These are phyloP conservation scores for Paraconiothyrium brasiliense DNA, from an alignment of 2,329 filamentous ascomycete species.

Conservation along the genomic window DNA sequence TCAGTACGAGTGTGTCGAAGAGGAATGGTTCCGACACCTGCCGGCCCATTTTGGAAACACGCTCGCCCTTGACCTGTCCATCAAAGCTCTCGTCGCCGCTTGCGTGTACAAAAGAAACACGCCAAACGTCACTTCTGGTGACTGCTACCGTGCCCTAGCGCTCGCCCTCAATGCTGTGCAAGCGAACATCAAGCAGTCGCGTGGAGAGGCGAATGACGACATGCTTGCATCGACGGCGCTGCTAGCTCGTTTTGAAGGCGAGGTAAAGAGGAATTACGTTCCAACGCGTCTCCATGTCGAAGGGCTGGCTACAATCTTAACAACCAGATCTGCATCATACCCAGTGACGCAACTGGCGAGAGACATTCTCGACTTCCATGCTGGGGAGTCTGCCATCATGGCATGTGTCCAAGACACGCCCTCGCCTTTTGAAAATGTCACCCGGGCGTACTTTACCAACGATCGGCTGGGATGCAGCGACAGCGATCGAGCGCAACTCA, in stretches of 20 bases:
- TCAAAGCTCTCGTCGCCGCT: conserved; percentile 28
- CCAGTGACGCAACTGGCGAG: conserved; percentile 27
- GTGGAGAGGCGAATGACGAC: conserved; percentile 22
- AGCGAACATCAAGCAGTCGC: conserved; percentile 23
- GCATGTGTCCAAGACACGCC: conserved; percentile 24
- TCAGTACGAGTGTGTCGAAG: conserved; percentile 25
- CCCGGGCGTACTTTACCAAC: conserved; percentile 22
- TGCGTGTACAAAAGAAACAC: conserved; percentile 26
- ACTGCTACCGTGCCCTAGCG: conserved; percentile 27
- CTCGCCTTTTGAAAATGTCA: conserved; percentile 25
- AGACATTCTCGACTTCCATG: conserved; percentile 28
- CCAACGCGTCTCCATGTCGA: conserved; percentile 26
- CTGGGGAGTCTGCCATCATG: conserved; percentile 26
- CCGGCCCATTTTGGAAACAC: conserved; percentile 27
- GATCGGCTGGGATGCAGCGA: conserved; percentile 16
- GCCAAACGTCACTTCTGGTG: conserved; percentile 24
- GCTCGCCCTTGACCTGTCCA: conserved; percentile 26
- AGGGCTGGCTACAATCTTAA: conserved; percentile 26
- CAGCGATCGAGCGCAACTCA: conserved; percentile 23
- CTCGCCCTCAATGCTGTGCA: conserved; percentile 26
- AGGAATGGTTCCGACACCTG: conserved; percentile 30
- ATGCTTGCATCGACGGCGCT: conserved; percentile 26
- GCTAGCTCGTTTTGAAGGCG: conserved; percentile 25
- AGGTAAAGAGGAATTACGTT: conserved; percentile 24
- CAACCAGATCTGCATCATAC: conserved; percentile 21